These are phyloP conservation scores for Apostasia shenzhenica DNA, from an alignment of 106 monocot species.

Conservation along the genomic window DNA sequence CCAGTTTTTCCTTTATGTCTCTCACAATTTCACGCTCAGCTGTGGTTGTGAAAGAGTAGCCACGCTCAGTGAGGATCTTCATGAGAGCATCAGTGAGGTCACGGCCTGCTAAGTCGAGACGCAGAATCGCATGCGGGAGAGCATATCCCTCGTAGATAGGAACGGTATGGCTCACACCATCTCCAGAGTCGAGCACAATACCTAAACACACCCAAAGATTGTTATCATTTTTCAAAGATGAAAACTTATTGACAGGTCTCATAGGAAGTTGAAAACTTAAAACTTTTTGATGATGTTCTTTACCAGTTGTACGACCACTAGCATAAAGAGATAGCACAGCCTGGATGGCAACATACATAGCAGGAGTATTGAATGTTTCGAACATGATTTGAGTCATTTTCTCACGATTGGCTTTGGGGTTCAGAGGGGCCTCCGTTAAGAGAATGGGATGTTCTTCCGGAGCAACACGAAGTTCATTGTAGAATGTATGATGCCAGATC, in stretches of 20 bases:
- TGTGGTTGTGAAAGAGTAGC: constrained; percentile 35
- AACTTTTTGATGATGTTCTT: not conserved
- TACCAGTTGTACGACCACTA: constrained; percentile 35
- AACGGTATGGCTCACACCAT: no score
- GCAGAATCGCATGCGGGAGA: constrained; percentile 17
- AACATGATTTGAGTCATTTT: no score
- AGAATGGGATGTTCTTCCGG: constrained; percentile 13
- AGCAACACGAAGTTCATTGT: no score
- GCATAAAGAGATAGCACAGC: constrained; percentile 28
- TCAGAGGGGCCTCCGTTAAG: constrained; percentile 35
- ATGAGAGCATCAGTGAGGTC: constrained; percentile 34
- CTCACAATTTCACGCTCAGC: constrained; percentile 42
- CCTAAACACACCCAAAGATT: constrained; percentile 12
- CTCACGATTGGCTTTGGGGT: constrained; percentile 32
- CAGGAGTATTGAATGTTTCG: no score
- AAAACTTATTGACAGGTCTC: not conserved
- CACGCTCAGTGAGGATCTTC: constrained; percentile 41
- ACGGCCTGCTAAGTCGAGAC: constrained; percentile 36
- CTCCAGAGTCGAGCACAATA: constrained; percentile 8
- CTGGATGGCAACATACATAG: no score
- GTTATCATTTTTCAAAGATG: not conserved
- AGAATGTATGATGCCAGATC: not conserved
- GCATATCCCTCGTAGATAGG: no score
- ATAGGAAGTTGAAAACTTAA: not conserved
- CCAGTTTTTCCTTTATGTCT: constrained; percentile 14